Conservation (phyloP, 176 grass and related monocot genomes). For the Oryza glumipatula region DNA sequence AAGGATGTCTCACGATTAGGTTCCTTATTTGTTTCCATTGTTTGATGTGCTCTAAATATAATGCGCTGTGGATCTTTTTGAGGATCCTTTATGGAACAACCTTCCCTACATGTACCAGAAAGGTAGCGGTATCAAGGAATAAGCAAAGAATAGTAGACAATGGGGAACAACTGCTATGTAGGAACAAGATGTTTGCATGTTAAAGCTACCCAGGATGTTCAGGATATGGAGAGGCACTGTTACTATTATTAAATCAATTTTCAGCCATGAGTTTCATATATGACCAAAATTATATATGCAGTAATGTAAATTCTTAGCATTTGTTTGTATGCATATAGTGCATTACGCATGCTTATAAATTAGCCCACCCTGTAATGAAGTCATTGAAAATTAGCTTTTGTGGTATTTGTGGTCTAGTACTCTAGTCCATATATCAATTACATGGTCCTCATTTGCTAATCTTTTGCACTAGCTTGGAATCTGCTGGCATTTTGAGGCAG, state of each 20-base stretch:
- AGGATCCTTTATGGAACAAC: not conserved
- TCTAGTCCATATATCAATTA: conserved; percentile 22
- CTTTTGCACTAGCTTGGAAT: conserved; percentile 75
- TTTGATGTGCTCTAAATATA: not conserved
- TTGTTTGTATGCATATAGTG: too few species aligned
- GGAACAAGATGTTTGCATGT: not conserved
- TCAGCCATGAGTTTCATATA: not conserved
- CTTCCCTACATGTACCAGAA: not conserved
- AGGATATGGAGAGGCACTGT: not conserved
- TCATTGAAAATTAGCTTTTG: not conserved
- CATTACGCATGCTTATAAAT: conserved; percentile 14
- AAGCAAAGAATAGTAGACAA: not conserved
- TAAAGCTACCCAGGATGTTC: not conserved
- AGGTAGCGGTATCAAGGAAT: not conserved
- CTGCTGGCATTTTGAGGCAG: conserved; percentile 89
- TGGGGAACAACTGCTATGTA: not conserved
- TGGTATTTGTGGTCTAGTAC: not conserved
- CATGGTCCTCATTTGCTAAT: conserved; percentile 35
- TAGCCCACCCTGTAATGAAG: not conserved
- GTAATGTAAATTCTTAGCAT: too few species aligned
- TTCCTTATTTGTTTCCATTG: not conserved
- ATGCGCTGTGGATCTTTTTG: not conserved
- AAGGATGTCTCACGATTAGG: not conserved
- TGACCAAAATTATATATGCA: not conserved
- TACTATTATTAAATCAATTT: not conserved